phyloP scores from a whole-genome alignment of 257 asterid species.

The Gardenia jasminoides region DNA sequence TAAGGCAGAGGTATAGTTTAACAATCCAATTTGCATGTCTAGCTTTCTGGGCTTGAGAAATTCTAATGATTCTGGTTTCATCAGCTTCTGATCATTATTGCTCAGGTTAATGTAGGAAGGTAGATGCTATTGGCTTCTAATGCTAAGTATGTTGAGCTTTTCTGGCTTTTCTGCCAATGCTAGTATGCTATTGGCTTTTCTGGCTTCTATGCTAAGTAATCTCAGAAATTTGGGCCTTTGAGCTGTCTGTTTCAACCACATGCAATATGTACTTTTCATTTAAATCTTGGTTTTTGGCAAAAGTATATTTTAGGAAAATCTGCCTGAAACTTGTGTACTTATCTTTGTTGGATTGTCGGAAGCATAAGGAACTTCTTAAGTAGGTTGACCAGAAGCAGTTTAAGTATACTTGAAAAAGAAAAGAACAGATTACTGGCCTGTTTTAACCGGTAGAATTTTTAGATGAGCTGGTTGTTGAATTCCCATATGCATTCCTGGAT shows the following conservation, averaged over 20 bases:
- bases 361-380: background rate
- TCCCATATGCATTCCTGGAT: too few species aligned
- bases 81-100: too few species aligned
- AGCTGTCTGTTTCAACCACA: background rate
- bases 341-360: background rate
- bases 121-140: too few species aligned
- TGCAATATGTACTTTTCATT: background rate
- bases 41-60: background rate
- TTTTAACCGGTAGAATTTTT: background rate
- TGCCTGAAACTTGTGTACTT: background rate
- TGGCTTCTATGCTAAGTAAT: too few species aligned
- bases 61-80: background rate
- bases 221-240: background rate
- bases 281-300: background rate
- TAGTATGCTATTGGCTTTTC: too few species aligned
- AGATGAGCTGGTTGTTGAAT: background rate
- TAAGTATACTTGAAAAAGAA: background rate
- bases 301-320: background rate
- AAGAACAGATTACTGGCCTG: background rate
- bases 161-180: too few species aligned
- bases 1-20: conserved; percentile 54
- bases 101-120: background rate
- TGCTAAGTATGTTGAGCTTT: too few species aligned
- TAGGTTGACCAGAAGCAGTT: background rate
- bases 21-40: background rate